phyloP scores from a whole-genome alignment of 495 filamentous ascomycete genomes.

The Hypoxylon lienhwacheense region DNA sequence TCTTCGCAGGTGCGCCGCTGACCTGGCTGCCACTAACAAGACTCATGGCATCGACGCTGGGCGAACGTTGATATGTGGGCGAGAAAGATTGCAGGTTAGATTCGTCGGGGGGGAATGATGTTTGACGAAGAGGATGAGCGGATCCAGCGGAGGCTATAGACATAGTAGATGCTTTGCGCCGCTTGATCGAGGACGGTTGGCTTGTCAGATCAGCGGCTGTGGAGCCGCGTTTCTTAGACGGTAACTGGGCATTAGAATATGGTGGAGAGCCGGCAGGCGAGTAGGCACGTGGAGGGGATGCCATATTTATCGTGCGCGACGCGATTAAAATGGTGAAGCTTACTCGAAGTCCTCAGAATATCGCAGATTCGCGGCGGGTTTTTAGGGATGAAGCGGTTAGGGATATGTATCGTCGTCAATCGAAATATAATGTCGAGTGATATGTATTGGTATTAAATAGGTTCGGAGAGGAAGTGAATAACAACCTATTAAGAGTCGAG shows the following conservation, averaged over 20 bases:
- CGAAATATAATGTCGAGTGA: neutral
- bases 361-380: too few relatives aligned
- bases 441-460: too few relatives aligned
- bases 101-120: constrained; percentile 75
- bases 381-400: constrained; percentile 2
- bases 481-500: too few relatives aligned
- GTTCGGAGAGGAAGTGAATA: too few relatives aligned
- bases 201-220: constrained; percentile 47
- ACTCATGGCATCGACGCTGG: constrained; percentile 65
- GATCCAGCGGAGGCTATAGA: constrained; percentile 53
- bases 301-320: constrained; percentile 58
- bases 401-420: neutral
- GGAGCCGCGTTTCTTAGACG: constrained; percentile 62
- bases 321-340: constrained; percentile 3
- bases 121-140: constrained; percentile 81
- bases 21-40: constrained; percentile 68
- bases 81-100: constrained; percentile 44
- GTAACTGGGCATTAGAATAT: constrained; percentile 51
- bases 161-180: constrained; percentile 64
- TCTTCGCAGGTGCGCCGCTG: constrained; percentile 54
- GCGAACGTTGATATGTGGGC: constrained; percentile 59
- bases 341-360: constrained; percentile 3
- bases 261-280: constrained; percentile 57
- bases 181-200: constrained; percentile 54
- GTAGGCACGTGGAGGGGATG: constrained; percentile 58